phyloP scores from a whole-genome alignment of 805 yeast genomes.

The Wickerhamiella vanderwaltii region DNA sequence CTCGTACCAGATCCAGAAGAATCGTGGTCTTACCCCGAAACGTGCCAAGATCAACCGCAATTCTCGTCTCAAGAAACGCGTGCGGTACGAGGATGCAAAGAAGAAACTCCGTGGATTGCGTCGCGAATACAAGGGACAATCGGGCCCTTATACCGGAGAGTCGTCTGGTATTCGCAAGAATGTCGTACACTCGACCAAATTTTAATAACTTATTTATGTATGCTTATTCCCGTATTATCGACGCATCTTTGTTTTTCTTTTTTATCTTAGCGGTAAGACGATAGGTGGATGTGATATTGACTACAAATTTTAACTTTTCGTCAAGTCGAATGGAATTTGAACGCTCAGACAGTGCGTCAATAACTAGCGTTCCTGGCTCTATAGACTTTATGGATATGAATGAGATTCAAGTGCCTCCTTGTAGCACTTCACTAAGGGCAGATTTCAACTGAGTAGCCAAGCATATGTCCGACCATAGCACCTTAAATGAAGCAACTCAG shows the following conservation, averaged over 20 bases:
- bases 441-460: too few species aligned
- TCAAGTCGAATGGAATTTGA: too few species aligned
- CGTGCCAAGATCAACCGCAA: slow-evolving; percentile 90
- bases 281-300: too few species aligned
- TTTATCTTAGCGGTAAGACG: too few species aligned
- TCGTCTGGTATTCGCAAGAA: slow-evolving; percentile 95
- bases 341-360: too few species aligned
- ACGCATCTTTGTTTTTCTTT: neutral
- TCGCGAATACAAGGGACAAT: slow-evolving; percentile 66
- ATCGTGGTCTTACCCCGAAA: slow-evolving; percentile 89
- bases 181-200: slow-evolving; percentile 73
- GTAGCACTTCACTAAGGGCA: too few species aligned
- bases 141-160: slow-evolving; percentile 84
- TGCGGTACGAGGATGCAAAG: slow-evolving; percentile 87
- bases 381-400: too few species aligned
- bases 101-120: slow-evolving; percentile 86
- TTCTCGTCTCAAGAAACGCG: slow-evolving; percentile 96
- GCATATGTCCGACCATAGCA: too few species aligned
- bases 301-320: too few species aligned
- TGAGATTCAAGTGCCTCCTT: too few species aligned
- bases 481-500: too few species aligned
- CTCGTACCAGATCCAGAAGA: slow-evolving; percentile 87
- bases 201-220: slow-evolving; percentile 24
- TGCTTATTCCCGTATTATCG: neutral
- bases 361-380: too few species aligned